Conservation (phyloP, 805 yeast genomes). For the Hagleromyces aurorensis region DNA sequence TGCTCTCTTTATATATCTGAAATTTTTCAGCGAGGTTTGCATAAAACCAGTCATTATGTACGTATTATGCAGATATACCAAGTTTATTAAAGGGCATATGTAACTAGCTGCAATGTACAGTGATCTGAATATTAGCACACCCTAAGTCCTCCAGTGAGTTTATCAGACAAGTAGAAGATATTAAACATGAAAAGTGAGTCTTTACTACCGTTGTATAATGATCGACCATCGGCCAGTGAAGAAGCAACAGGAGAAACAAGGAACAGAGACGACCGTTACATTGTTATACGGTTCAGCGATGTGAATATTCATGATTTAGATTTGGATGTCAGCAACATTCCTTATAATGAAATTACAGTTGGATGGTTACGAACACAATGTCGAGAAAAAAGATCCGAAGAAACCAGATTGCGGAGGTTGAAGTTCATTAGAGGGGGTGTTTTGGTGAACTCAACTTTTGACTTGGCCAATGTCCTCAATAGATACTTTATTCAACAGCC, state of each 20-base stretch:
- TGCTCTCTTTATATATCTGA: conserved; percentile 6
- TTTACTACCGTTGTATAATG: conserved; percentile 12
- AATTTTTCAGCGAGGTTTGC: no score
- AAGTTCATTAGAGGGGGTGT: conserved; percentile 27
- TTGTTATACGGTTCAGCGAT: conserved; percentile 26
- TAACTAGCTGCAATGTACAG: background rate
- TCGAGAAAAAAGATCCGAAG: conserved; percentile 17
- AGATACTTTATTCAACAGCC: conserved; percentile 10
- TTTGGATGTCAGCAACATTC: conserved; percentile 21
- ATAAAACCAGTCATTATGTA: no score
- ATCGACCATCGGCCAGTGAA: conserved; percentile 2
- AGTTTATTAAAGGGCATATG: background rate
- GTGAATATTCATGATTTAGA: conserved; percentile 24
- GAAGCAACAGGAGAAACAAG: background rate
- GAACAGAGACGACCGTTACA: conserved; percentile 4
- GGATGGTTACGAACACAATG: conserved; percentile 26
- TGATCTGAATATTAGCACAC: background rate
- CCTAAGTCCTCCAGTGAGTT: background rate
- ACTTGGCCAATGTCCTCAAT: conserved; percentile 13
- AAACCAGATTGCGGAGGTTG: conserved; percentile 16
- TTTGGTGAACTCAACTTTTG: conserved; percentile 15
- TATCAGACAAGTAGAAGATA: background rate
- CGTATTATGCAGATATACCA: background rate
- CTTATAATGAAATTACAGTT: conserved; percentile 15
- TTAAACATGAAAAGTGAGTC: conserved; percentile 19